Base-by-base conservation (phyloP, 192 early-diverging fungal genomes). In the Coemansia umbellata region DNA sequence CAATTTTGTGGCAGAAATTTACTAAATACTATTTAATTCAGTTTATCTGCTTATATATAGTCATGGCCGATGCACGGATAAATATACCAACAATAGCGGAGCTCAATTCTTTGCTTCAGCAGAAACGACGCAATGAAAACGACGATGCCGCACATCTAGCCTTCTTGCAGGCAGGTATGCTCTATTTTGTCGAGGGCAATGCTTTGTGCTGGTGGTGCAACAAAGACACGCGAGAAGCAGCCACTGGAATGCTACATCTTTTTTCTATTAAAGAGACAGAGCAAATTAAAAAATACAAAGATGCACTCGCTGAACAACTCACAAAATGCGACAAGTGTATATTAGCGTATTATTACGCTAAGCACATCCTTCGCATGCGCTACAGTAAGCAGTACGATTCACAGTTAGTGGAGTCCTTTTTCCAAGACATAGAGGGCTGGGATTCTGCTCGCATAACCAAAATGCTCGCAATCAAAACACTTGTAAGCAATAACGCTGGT, bases 121-220 rank as follows among this genome's bases (percentile, higher is more conserved):
- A 31, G 7, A 49, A 49, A 48, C 60, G 48, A 6, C 15, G 44
- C 3, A 50, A 60, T 41, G 39, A 22, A 9, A 30, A 31, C 21
- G 47, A 55, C 17, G 28, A 47, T 9, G 32, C 24, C 3, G 19
- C 42, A 9, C 18, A 24, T 10, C 31, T 44, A 23, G 45, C 47
- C 37, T 78, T 78, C 42, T 47, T 64, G 9, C 30, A 49, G 1
- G 37, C 37, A 9, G 69, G 69, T 4, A 37, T 64, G 18, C 24
- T 13, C 19, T 73, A 69, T 36, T 73, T 78, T 53, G 62, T 78
- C 18, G 31, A 63, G 8, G 58, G 65, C 19, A 41, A 64, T 10
- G 61, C 53, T n/a, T 39, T 52, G 18, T 78, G 76, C 58, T 78
- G 76, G 76, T 78, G 69, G 69, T 78, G 76, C 50, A 59, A 33